These are phyloP conservation scores for Lepidium sativum DNA, from an alignment of 345 rosid species.

Conservation along the genomic window DNA sequence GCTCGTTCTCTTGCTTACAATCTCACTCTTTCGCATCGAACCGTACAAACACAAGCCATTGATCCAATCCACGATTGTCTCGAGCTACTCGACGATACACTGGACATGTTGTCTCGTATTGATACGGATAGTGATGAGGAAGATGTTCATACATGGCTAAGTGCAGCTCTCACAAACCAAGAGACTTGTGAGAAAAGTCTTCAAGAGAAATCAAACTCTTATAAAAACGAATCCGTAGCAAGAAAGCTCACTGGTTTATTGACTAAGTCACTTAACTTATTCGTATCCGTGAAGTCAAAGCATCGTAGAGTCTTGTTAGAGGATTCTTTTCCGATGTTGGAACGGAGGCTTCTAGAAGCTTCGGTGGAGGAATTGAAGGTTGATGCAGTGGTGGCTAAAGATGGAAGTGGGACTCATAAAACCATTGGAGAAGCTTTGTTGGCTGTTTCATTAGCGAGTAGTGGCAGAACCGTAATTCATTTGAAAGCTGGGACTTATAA, in stretches of 20 bases:
- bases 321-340: constrained; percentile 4
- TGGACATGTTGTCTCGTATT: constrained; percentile 35
- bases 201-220: constrained; percentile 5
- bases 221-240: constrained; percentile 9
- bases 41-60: not conserved
- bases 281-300: constrained; percentile 13
- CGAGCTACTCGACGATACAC: constrained; percentile 44
- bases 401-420: constrained; percentile 49
- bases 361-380: constrained; percentile 31
- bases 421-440: constrained; percentile 37
- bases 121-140: not conserved
- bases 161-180: constrained; percentile 50
- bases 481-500: constrained; percentile 49
- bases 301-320: not conserved
- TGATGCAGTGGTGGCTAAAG: constrained; percentile 43
- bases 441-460: constrained; percentile 19
- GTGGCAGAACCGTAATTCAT: constrained; percentile 40
- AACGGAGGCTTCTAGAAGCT: constrained; percentile 40
- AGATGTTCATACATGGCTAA: constrained; percentile 51
- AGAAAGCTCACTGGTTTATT: constrained; percentile 29
- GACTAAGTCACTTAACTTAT: constrained; percentile 29
- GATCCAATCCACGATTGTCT: constrained; percentile 34
- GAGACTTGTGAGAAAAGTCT: constrained; percentile 44
- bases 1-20: constrained; percentile 29
- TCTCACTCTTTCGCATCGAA: constrained; percentile 14